Conservation (phyloP, 805 yeast species). For the Candida xyloterini region DNA sequence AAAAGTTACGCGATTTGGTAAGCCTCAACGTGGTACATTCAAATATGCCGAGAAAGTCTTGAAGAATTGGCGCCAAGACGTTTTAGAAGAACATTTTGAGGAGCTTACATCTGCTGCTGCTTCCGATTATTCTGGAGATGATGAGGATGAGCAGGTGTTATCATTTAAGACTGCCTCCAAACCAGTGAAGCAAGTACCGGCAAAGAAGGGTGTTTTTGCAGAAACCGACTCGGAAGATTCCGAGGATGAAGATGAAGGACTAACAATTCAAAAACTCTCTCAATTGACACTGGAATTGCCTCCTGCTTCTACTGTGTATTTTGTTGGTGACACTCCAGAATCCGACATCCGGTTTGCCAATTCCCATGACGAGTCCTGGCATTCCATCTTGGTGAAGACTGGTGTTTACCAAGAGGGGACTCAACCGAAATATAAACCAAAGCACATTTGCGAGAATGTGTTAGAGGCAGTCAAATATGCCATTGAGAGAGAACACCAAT, state of each 20-base stretch:
- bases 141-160: conserved; percentile 15
- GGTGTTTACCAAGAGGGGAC: conserved; percentile 85
- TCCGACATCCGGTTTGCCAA: conserved; percentile 86
- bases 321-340: conserved; percentile 89
- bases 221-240: conserved; percentile 32
- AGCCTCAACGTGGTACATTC: conserved; percentile 86
- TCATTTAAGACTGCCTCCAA: conserved; percentile 16
- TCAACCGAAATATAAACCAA: conserved; percentile 74
- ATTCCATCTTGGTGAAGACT: conserved; percentile 78
- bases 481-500: conserved; percentile 72
- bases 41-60: conserved; percentile 78
- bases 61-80: conserved; percentile 73
- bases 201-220: conserved; percentile 21
- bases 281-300: conserved; percentile 56
- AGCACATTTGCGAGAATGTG: conserved; percentile 67
- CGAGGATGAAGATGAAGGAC: conserved; percentile 37
- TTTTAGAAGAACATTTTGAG: conserved; percentile 69
- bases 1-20: conserved; percentile 80
- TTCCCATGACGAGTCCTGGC: conserved; percentile 82
- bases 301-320: conserved; percentile 82
- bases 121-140: conserved; percentile 18
- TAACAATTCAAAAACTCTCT: conserved; percentile 44
- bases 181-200: neutral
- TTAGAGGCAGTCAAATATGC: conserved; percentile 82
- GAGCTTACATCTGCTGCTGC: conserved; percentile 26